phyloP scores from a whole-genome alignment of 73 alveolate species.

The Stentor roeselii region DNA sequence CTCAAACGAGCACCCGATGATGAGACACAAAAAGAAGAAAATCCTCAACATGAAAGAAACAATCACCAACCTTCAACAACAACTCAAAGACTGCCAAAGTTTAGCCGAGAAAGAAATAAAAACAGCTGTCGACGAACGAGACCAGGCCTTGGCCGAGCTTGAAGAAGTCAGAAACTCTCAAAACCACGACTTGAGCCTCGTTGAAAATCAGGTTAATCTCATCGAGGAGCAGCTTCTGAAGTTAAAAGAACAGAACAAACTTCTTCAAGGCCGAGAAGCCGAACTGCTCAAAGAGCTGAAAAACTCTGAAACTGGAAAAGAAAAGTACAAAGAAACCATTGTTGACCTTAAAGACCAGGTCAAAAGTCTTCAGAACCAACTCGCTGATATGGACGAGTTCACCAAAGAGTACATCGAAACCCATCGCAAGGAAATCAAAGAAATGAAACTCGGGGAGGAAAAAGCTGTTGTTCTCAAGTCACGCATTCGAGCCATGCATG shows the following conservation, averaged over 20 bases:
- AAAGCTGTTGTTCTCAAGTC: background rate
- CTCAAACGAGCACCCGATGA: background rate
- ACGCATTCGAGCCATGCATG: background rate
- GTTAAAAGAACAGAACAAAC: conserved; percentile 5
- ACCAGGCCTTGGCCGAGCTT: background rate
- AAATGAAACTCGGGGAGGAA: background rate
- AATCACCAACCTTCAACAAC: background rate
- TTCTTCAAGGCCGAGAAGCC: background rate
- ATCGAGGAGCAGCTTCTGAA: conserved; percentile 15
- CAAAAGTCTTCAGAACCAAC: background rate
- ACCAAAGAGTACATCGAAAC: background rate
- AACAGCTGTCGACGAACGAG: background rate
- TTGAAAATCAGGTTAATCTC: conserved; percentile 2
- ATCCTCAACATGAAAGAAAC: background rate
- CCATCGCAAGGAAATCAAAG: background rate
- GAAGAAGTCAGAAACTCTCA: background rate
- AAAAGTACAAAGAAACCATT: background rate
- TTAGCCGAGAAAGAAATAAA: background rate
- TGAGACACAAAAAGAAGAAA: background rate
- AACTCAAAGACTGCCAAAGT: background rate
- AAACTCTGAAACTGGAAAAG: conserved; percentile 8
- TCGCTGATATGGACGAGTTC: background rate
- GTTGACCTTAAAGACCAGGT: conserved; percentile 4
- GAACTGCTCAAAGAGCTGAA: background rate
- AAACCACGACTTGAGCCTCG: background rate